Evolutionary conservation across 176 grass and related monocot genomes (phyloP).

Genomic region (Oryza brachyantha): DNA sequence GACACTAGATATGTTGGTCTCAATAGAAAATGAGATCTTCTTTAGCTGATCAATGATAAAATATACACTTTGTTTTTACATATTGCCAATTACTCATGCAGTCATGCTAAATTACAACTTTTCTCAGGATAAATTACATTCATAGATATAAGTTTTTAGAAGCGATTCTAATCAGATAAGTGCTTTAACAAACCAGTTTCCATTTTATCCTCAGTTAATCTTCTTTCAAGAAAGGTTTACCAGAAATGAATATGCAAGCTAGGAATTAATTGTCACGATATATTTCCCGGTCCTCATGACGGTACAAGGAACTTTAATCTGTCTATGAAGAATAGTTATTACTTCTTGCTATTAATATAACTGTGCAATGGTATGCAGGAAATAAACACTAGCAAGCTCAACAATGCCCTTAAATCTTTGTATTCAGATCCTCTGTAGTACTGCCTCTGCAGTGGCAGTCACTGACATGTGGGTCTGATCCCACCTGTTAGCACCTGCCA

Average conservation of each 20-base stretch:
- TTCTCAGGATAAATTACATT: background rate
- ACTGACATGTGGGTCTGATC: too few species aligned
- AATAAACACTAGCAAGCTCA: background rate
- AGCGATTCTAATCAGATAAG: background rate
- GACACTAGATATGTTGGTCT: background rate
- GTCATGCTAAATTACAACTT: background rate
- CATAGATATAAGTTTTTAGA: background rate
- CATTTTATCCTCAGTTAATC: background rate
- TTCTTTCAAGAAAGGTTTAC: slow-evolving; percentile 8
- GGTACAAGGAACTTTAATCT: background rate
- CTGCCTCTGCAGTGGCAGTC: too few species aligned
- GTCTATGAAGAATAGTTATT: background rate
- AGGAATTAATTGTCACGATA: background rate
- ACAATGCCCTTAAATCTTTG: background rate
- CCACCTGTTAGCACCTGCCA: too few species aligned
- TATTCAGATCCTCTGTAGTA: too few species aligned
- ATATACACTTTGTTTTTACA: background rate
- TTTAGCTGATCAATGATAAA: background rate
- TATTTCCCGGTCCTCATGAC: background rate
- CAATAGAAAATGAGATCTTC: background rate
- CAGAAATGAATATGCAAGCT: slow-evolving; percentile 7
- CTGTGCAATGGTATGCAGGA: background rate
- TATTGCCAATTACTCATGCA: too few species aligned
- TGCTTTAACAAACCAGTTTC: slow-evolving; percentile 13
- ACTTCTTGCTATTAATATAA: slow-evolving; percentile 7